Base-by-base conservation (phyloP, 2,329 filamentous ascomycete species). In the Clonostachys solani region DNA sequence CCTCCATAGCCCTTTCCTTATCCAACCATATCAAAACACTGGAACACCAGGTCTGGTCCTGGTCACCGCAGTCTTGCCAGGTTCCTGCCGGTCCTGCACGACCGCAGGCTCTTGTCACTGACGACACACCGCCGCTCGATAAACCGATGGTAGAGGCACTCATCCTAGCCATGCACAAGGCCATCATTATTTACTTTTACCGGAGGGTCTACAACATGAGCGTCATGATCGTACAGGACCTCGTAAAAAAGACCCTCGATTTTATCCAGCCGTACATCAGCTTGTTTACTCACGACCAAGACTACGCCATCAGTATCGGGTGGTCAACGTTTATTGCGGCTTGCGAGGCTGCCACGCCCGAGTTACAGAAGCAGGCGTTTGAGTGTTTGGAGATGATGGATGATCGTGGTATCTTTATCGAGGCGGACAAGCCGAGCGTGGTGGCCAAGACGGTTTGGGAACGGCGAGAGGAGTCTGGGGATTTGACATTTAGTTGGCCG, bases 271-370 rank as follows among this genome's bases (percentile, higher is more conserved):
- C 57, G 0, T 64, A 62, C 8, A 55, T 65, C 23, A 57, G 67
- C 2, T 47, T 60, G 17, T 51, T 59, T 10, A 58, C 63, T 3
- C 55, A 61, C 4, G 65, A 65, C 19, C 64, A 66, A 40, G 61
- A 66, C 33, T 64, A 69, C 36, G 60, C 66, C 0, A 61, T 64
- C 1, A 65, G 62, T 5, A 58, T 73, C 6, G 61, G 67, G 0
- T 74, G 71, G 72, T 63, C 68, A 2, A 66, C 63, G 3, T 73
- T 73, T 46, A 67, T 74, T 16, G 67, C 68, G 2, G 67, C 64
- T 0, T 73, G 66, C 43, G 69, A 73, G 46, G 70, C 70, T 2
- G 60, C 64, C 3, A 59, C 62, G 23, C 54, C 63, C 0, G 60
- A 61, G 6, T 52, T 72, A 2, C 67, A 69, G 42, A 58, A 60